Base-by-base conservation (phyloP, 2,329 filamentous ascomycete genomes). In the Tolypocladium tundrense region DNA sequence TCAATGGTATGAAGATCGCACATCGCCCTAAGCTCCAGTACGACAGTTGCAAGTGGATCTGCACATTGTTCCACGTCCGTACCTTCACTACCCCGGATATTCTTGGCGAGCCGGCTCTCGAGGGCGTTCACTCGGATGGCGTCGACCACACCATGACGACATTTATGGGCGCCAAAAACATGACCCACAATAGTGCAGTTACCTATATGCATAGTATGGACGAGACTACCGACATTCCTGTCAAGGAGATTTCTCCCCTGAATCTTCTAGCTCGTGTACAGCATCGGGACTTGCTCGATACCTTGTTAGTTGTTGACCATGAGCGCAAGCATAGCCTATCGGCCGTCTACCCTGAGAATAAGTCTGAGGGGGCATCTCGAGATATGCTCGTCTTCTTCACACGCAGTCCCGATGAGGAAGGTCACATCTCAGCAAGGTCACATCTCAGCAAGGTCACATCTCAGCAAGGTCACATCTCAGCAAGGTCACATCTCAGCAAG, bases 81-180 rank as follows among this genome's bases (percentile, higher is more conserved):
- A 70, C 68, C 10, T 54, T 64, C 21, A 70, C 68, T 27, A 66
- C 61, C 21, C 56, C 60, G 24, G 60, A 64, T 11, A 60, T 68
- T 21, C 56, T 68, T 27, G 68, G 68, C 27, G 66, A 70, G 58
- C 68, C 68, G 3, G 67, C 68, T 3, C 60, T 70, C 24, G 68
- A 70, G 59, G 68, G 68, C 31, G 66, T 70, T 33, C 68, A 70
- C 63, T 63, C 64, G 2, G 68, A 70, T 54, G 68, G 68, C 50
- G 65, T 66, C 53, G 68, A 70, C 55, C 65, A 68, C 62, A 70
- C 67, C 59, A 69, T 70, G 68, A 69, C 68, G n/a, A 67, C 64
- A 10, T 67, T 61, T 31, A 59, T 70, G 27, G 64, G 66, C 27
- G 59, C 56, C 58, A 53, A 58, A 50, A 70, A 70, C 62, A 68